These are phyloP conservation scores for Neoarthrinium moseri DNA, from an alignment of 2,329 filamentous ascomycete species.

Conservation along the genomic window DNA sequence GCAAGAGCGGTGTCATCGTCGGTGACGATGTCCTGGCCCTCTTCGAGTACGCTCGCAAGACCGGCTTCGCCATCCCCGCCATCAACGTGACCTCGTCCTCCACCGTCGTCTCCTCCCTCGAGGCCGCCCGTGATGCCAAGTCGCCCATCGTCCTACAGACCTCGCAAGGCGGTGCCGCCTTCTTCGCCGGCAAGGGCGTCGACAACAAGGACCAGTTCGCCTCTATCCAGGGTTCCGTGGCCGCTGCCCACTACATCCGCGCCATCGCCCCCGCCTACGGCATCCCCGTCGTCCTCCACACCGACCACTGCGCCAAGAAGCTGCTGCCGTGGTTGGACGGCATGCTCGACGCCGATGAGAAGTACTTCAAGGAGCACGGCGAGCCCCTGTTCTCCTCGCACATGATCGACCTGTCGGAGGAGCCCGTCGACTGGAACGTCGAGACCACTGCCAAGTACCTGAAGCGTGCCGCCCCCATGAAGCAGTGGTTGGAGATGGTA, in stretches of 20 bases:
- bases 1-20: conserved; percentile 26
- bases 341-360: conserved; percentile 92
- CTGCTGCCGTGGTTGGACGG: conserved; percentile 96
- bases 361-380: conserved; percentile 88
- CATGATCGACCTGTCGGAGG: conserved; percentile 98
- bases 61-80: conserved; percentile 85
- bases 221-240: conserved; percentile 83
- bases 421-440: conserved; percentile 87
- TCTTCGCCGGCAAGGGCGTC: conserved; percentile 89
- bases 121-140: conserved; percentile 91
- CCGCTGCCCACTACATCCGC: conserved; percentile 91
- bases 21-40: conserved; percentile 23
- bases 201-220: conserved; percentile 79
- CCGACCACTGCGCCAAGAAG: conserved; percentile 99
- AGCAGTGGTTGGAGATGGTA: conserved; percentile 99
- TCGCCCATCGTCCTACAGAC: conserved; percentile 90
- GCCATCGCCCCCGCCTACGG: conserved; percentile 83
- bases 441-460: conserved; percentile 90
- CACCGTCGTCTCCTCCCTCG: conserved; percentile 80
- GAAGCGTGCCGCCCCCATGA: conserved; percentile 91
- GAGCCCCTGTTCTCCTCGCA: conserved; percentile 93
- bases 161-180: conserved; percentile 90
- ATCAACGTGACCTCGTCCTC: conserved; percentile 95
- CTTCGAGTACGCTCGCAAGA: conserved; percentile 86
- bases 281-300: conserved; percentile 90